Evolutionary conservation across 495 filamentous ascomycete species (phyloP).

Genomic region (Trichoderma parareesei): DNA sequence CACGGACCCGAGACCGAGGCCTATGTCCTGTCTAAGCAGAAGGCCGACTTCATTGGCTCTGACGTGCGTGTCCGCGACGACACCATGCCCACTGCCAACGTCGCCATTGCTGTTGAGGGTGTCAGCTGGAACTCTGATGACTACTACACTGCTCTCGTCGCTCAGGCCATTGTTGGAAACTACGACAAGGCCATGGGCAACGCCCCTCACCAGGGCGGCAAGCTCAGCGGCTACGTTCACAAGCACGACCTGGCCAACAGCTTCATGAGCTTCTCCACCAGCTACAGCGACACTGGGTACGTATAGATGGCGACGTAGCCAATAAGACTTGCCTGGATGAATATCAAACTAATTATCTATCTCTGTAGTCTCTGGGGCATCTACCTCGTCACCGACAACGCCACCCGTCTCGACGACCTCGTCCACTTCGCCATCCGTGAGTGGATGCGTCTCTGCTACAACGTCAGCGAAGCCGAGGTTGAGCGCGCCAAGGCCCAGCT

Average conservation of each 20-base stretch:
- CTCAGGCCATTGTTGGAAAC: slow-evolving; percentile 98
- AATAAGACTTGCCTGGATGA: background rate
- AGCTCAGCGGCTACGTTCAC: slow-evolving; percentile 87
- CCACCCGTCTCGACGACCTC: slow-evolving; percentile 83
- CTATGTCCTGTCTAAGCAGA: slow-evolving; percentile 68
- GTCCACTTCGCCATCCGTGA: slow-evolving; percentile 97
- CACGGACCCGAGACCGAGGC: slow-evolving; percentile 62
- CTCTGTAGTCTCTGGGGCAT: slow-evolving; percentile 87
- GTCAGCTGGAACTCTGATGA: slow-evolving; percentile 98
- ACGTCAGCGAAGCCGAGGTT: slow-evolving; percentile 80
- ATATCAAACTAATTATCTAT: background rate
- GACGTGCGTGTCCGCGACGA: slow-evolving; percentile 94
- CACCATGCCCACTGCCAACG: slow-evolving; percentile 90
- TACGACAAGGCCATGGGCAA: slow-evolving; percentile 99
- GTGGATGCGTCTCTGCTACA: slow-evolving; percentile 85
- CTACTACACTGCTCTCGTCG: slow-evolving; percentile 96
- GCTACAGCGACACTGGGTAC: slow-evolving; percentile 98
- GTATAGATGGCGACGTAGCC: slow-evolving; percentile 16
- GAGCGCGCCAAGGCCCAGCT: slow-evolving; percentile 99
- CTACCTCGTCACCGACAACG: slow-evolving; percentile 90
- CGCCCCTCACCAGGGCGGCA: slow-evolving; percentile 92
- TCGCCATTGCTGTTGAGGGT: slow-evolving; percentile 97
- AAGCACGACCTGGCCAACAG: slow-evolving; percentile 92
- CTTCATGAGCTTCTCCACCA: slow-evolving; percentile 99
- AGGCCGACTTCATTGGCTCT: slow-evolving; percentile 91